phyloP scores from a whole-genome alignment of 1,139 yeast species.

The Fermentozyma sake region DNA sequence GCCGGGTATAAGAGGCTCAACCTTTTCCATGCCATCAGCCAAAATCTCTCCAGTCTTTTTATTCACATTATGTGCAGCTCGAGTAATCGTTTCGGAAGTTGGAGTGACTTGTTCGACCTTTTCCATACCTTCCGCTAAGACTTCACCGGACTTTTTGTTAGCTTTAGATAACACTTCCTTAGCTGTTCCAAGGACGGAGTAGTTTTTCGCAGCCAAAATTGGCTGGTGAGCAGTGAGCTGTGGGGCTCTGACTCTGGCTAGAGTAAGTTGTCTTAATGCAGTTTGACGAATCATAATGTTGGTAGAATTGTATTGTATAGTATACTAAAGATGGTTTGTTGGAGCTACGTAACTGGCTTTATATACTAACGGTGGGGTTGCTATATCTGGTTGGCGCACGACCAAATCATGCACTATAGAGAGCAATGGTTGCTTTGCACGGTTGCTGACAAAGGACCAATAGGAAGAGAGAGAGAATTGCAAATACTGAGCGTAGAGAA shows the following conservation, averaged over 20 bases:
- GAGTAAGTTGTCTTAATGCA: conserved; percentile 6
- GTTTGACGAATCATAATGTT: too few species aligned
- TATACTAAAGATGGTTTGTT: too few species aligned
- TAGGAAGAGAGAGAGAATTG: too few species aligned
- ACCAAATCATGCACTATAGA: too few species aligned
- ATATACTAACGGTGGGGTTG: too few species aligned
- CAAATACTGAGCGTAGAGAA: too few species aligned
- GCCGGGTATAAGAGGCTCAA: conserved; percentile 18
- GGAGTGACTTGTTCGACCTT: conserved; percentile 17
- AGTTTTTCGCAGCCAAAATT: conserved; percentile 7
- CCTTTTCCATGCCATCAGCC: conserved; percentile 31
- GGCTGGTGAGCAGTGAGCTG: neutral
- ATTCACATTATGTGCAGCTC: conserved; percentile 9
- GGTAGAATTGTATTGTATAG: too few species aligned
- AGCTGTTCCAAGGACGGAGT: conserved; percentile 31
- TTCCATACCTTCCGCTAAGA: conserved; percentile 23
- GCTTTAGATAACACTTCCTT: conserved; percentile 32
- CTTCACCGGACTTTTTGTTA: conserved; percentile 27
- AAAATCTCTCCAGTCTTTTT: conserved; percentile 31
- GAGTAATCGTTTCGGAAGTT: conserved; percentile 7
- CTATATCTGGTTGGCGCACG: too few species aligned
- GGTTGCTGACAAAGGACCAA: too few species aligned
- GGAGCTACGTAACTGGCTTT: too few species aligned
- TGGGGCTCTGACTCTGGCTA: neutral
- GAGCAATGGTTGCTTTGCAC: too few species aligned